A percentile compares a stretch with the other conserved stretches of the same genome.
These are phyloP conservation scores for Dianthus caryophyllus DNA, from an alignment of 148 eudicot species.

Conservation along the genomic window DNA sequence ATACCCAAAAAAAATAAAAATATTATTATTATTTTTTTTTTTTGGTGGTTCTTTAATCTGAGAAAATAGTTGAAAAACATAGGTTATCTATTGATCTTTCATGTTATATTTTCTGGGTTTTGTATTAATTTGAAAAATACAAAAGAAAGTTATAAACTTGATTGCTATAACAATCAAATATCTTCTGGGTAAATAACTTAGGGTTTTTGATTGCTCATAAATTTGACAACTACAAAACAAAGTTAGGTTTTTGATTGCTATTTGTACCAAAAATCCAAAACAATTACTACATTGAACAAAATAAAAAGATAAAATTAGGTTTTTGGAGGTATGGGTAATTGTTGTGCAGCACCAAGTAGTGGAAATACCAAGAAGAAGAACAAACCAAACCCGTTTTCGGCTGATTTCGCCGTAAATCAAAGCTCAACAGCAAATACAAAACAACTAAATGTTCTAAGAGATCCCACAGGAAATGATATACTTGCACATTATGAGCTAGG, in stretches of 20 bases:
- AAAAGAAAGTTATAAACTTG: background rate
- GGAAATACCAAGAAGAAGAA: conserved; percentile 35
- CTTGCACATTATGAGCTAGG: conserved; percentile 40
- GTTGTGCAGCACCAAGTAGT: conserved; percentile 42
- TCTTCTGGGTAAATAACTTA: background rate
- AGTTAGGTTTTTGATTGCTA: background rate
- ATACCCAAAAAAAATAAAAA: background rate
- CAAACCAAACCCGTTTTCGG: conserved; percentile 46
- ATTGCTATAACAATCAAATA: too few species aligned
- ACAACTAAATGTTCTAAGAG: conserved; percentile 37
- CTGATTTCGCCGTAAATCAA: conserved; percentile 29
- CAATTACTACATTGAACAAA: too few species aligned
- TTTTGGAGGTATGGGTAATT: conserved; percentile 49
- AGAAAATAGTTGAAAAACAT: too few species aligned
- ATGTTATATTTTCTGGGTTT: background rate
- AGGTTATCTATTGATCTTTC: background rate
- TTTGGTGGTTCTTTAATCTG: conserved; percentile 7
- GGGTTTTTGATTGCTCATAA: background rate
- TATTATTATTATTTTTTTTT: too few species aligned
- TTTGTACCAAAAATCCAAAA: background rate
- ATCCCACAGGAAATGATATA: conserved; percentile 52
- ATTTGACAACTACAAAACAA: background rate
- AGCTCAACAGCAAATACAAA: conserved; percentile 29
- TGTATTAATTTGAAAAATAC: background rate
- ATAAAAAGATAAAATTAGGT: background rate